Conservation (phyloP, 164 flowering plant genomes). For the Berberis vulgaris region DNA sequence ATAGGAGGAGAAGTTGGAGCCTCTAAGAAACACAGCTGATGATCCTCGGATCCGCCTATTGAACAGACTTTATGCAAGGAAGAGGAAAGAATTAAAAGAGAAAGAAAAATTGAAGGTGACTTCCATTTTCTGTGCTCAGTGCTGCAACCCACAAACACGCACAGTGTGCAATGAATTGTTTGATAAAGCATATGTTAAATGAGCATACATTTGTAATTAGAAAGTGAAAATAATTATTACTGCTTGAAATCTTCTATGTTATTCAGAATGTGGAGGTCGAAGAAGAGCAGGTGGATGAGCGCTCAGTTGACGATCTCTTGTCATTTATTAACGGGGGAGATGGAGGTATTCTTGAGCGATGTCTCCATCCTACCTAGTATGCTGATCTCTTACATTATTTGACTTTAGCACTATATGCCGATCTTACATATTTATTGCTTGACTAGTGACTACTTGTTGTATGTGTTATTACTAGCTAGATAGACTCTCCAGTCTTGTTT, state of each 20-base stretch:
- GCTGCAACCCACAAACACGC: too few relatives aligned
- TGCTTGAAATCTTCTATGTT: slow-evolving; percentile 1
- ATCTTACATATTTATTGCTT: neutral
- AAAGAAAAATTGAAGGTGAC: slow-evolving; percentile 62
- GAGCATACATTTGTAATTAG: too few relatives aligned
- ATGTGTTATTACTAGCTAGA: too few relatives aligned
- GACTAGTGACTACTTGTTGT: neutral
- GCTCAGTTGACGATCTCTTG: slow-evolving; percentile 86
- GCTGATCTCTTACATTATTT: neutral
- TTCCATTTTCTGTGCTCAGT: slow-evolving; percentile 6
- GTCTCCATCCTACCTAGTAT: slow-evolving; percentile 1
- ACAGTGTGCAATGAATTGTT: too few relatives aligned
- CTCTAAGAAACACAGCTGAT: slow-evolving; percentile 70
- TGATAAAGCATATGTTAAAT: too few relatives aligned
- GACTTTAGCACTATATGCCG: neutral
- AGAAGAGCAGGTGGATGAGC: slow-evolving; percentile 66
- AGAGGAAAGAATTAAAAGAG: slow-evolving; percentile 85
- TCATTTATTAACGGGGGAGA: slow-evolving; percentile 71
- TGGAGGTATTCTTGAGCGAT: slow-evolving; percentile 23
- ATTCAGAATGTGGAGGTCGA: slow-evolving; percentile 71
- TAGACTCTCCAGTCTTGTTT: too few relatives aligned
- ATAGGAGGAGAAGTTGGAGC: slow-evolving; percentile 95
- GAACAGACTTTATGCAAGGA: slow-evolving; percentile 82
- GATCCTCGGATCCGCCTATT: slow-evolving; percentile 87
- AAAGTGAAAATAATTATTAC: too few relatives aligned